These are phyloP conservation scores for Trichoderma semiorbis DNA, from an alignment of 2,329 filamentous ascomycete genomes.

Conservation along the genomic window DNA sequence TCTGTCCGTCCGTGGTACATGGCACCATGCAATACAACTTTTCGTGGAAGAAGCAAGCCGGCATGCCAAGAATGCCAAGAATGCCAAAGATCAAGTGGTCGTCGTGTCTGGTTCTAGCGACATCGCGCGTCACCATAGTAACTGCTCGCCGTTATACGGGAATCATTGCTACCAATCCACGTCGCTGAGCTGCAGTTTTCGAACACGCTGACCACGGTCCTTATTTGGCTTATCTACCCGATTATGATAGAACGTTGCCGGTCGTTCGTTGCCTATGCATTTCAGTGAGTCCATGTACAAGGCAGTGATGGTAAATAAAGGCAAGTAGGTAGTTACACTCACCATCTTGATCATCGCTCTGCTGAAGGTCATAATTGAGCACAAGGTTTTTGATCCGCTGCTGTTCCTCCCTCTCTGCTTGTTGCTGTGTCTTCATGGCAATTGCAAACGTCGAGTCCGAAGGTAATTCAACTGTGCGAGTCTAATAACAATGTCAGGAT, in stretches of 20 bases:
- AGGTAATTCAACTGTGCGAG: slow-evolving; percentile 82
- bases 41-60: background rate
- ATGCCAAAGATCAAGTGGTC: background rate
- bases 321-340: slow-evolving; percentile 37
- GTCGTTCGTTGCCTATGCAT: slow-evolving; percentile 47
- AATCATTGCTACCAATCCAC: slow-evolving; percentile 77
- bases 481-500: slow-evolving; percentile 48
- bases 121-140: background rate
- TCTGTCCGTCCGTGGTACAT: background rate
- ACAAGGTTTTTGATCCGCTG: slow-evolving; percentile 98
- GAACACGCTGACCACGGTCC: slow-evolving; percentile 74
- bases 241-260: slow-evolving; percentile 48
- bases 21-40: background rate
- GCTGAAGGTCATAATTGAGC: slow-evolving; percentile 90
- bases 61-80: background rate
- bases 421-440: slow-evolving; percentile 93
- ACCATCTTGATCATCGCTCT: slow-evolving; percentile 79
- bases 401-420: slow-evolving; percentile 92
- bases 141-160: background rate
- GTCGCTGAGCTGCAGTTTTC: slow-evolving; percentile 92
- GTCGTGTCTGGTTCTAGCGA: background rate
- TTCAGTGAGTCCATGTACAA: slow-evolving; percentile 48
- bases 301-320: background rate
- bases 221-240: slow-evolving; percentile 54
- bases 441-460: slow-evolving; percentile 92